phyloP scores from a whole-genome alignment of 805 yeast species.

The Candida coleopterorum region DNA sequence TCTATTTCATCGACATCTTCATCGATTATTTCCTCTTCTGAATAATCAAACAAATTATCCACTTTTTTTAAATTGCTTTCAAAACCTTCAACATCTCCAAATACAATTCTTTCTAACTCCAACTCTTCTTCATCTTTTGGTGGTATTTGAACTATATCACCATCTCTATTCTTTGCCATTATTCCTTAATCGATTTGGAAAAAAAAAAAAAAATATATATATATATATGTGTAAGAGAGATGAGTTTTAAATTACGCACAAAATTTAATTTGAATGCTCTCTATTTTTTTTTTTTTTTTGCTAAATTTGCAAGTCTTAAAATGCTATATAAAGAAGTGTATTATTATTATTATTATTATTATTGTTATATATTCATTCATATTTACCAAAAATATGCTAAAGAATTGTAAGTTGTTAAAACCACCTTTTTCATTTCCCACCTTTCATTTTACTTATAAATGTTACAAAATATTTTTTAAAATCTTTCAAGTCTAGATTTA shows the following conservation, averaged over 20 bases:
- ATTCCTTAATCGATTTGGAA: background rate
- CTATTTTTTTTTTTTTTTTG: too few species aligned
- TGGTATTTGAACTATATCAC: constrained; percentile 36
- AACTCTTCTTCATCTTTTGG: constrained; percentile 85
- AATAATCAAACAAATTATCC: constrained; percentile 50
- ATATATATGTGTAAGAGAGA: constrained; percentile 1
- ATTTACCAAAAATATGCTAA: too few species aligned
- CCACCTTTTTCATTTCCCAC: constrained; percentile 9
- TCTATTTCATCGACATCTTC: constrained; percentile 24
- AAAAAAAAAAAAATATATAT: constrained; percentile 5
- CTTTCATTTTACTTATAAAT: constrained; percentile 33
- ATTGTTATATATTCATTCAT: too few species aligned
- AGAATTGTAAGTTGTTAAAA: too few species aligned
- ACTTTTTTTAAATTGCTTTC: constrained; percentile 57
- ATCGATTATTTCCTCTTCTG: constrained; percentile 22
- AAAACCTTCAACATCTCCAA: constrained; percentile 82
- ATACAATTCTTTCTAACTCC: constrained; percentile 74
- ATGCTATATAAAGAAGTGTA: too few species aligned
- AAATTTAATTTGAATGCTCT: background rate
- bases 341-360: too few species aligned
- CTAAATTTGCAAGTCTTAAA: too few species aligned
- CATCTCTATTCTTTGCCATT: constrained; percentile 12
- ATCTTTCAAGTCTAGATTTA: constrained; percentile 51
- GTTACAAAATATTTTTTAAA: constrained; percentile 67
- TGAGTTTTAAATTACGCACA: background rate